Conservation (phyloP, 148 eudicot species). For the Fagopyrum tataricum region DNA sequence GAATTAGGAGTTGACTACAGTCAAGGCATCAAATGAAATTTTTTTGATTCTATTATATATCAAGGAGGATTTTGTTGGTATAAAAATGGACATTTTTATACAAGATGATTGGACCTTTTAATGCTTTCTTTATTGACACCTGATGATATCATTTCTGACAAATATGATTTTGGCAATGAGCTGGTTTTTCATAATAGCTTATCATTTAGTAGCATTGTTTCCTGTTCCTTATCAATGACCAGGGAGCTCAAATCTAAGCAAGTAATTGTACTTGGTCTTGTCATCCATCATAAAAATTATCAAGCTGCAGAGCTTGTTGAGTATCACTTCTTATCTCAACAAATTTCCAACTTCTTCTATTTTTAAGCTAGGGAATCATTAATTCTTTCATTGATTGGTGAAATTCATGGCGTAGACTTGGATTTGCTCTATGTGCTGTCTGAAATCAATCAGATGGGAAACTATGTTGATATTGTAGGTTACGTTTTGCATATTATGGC, state of each 20-base stretch:
- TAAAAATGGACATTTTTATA: neutral
- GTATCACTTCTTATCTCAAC: neutral
- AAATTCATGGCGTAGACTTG: neutral
- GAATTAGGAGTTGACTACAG: neutral
- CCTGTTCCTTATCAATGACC: neutral
- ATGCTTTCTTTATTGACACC: neutral
- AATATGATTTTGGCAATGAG: neutral
- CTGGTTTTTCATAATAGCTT: neutral
- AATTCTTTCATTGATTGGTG: neutral
- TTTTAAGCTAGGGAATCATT: neutral
- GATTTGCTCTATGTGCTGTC: neutral
- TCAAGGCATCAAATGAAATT: too few relatives aligned
- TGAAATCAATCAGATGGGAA: neutral
- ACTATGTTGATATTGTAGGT: neutral
- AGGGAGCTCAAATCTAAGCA: neutral
- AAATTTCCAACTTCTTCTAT: neutral
- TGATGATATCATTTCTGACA: neutral
- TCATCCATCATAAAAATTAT: neutral
- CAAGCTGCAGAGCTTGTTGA: neutral
- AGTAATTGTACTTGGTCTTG: neutral
- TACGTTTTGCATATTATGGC: neutral
- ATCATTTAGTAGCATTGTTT: neutral
- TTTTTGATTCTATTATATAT: too few relatives aligned
- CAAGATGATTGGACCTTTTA: neutral
- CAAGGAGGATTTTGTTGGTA: neutral